These are phyloP conservation scores for Westerdykella ornata DNA, from an alignment of 2,329 filamentous ascomycete genomes.

Conservation along the genomic window DNA sequence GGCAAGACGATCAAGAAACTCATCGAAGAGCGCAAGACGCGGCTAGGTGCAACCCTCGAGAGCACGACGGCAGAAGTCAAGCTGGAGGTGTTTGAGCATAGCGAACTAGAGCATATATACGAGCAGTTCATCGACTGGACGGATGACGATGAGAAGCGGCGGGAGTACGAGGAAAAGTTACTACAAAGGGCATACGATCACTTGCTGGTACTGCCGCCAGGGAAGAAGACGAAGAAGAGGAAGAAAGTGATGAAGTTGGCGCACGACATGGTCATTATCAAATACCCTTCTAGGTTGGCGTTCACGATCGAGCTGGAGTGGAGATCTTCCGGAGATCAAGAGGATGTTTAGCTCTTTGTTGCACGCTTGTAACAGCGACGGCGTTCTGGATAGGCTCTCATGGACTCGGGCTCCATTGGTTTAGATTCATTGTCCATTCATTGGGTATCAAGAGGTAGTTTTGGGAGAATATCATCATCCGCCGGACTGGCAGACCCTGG, in stretches of 20 bases:
- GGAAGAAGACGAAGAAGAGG: slow-evolving; percentile 64
- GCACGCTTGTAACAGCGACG: too few species aligned
- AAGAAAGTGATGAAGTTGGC: slow-evolving; percentile 69
- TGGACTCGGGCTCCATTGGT: too few species aligned
- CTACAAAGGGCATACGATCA: slow-evolving; percentile 73
- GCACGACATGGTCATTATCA: slow-evolving; percentile 91
- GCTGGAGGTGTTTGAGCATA: slow-evolving; percentile 69
- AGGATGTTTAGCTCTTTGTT: too few species aligned
- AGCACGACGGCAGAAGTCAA: slow-evolving; percentile 85
- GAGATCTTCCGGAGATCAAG: slow-evolving; percentile 51
- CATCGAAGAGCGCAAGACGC: slow-evolving; percentile 80
- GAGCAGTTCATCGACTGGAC: slow-evolving; percentile 84
- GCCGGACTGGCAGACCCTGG: neutral
- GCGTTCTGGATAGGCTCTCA: too few species aligned
- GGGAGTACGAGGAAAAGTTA: slow-evolving; percentile 84
- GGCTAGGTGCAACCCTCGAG: slow-evolving; percentile 74
- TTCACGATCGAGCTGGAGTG: slow-evolving; percentile 91
- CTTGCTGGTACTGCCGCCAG: slow-evolving; percentile 60
- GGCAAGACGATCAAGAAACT: slow-evolving; percentile 82
- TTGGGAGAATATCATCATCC: neutral
- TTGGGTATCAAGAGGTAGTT: neutral
- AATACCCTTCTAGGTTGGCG: slow-evolving; percentile 79
- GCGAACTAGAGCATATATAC: slow-evolving; percentile 74
- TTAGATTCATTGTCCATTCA: neutral
- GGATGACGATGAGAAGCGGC: slow-evolving; percentile 73